phyloP scores from a whole-genome alignment of 2,329 filamentous ascomycete genomes.

The Colletotrichum sp. region DNA sequence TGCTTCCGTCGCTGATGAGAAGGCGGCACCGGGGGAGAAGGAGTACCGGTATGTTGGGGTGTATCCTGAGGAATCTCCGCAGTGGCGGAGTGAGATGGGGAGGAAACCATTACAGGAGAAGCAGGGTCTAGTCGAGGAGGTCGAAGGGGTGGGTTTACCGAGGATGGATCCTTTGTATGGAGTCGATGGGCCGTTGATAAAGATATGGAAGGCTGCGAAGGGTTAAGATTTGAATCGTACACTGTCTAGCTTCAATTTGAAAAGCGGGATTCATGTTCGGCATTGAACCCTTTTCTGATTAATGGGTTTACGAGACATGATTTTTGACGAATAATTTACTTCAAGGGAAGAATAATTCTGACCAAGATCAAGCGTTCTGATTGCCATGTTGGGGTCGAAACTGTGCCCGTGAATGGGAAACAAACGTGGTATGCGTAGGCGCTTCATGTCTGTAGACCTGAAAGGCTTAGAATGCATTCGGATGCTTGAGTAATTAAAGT shows the following conservation, averaged over 20 bases:
- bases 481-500: neutral
- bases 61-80: conserved; percentile 20
- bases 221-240: neutral
- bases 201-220: neutral
- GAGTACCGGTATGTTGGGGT: conserved; percentile 28
- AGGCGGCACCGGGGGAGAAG: neutral
- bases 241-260: neutral
- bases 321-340: neutral
- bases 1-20: neutral
- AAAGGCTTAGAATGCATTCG: neutral
- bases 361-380: neutral
- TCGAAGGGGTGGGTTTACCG: neutral
- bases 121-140: neutral
- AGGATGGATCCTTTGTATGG: conserved; percentile 4
- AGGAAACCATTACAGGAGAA: neutral
- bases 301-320: neutral
- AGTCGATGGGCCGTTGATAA: neutral
- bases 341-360: neutral
- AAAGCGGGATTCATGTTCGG: neutral
- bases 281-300: neutral
- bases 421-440: neutral
- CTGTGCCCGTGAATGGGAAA: neutral
- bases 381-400: neutral
- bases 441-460: neutral
- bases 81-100: neutral